Conservation (phyloP, 176 grass and related monocot genomes). For the Eragrostis curvula region DNA sequence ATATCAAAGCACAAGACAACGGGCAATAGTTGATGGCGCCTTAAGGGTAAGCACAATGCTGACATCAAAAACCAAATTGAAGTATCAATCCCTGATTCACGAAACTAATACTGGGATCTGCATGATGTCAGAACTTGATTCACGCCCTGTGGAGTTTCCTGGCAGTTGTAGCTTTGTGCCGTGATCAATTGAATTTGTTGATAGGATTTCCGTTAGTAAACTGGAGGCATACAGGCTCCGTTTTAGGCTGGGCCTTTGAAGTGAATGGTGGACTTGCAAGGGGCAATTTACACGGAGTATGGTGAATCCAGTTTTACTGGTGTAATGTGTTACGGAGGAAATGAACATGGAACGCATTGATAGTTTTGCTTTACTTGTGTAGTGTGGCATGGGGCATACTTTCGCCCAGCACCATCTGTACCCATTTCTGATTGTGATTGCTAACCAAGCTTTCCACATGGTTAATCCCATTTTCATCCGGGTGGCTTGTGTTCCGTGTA, state of each 20-base stretch:
- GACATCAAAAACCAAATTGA: neutral
- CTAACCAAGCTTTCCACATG: neutral
- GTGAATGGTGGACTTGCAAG: neutral
- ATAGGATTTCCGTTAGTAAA: neutral
- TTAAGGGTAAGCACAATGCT: slow-evolving; percentile 7
- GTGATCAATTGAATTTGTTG: neutral
- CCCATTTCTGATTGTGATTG: neutral
- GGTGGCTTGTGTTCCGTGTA: neutral
- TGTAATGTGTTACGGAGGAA: neutral
- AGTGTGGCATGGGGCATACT: neutral
- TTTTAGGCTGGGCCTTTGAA: neutral
- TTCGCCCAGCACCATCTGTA: neutral
- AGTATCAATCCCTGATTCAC: neutral
- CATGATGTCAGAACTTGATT: neutral
- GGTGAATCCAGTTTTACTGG: neutral
- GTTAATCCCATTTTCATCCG: neutral
- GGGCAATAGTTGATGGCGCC: neutral
- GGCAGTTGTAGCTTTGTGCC: slow-evolving; percentile 12
- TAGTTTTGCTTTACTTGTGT: neutral
- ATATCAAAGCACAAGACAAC: neutral
- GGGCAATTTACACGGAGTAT: neutral
- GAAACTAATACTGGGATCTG: neutral
- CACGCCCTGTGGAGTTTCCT: slow-evolving; percentile 2
- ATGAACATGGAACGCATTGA: neutral
- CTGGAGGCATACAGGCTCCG: slow-evolving; percentile 20